phyloP scores from a whole-genome alignment of 1,284 basidiomycete species.

The Trichosporon sp. region DNA sequence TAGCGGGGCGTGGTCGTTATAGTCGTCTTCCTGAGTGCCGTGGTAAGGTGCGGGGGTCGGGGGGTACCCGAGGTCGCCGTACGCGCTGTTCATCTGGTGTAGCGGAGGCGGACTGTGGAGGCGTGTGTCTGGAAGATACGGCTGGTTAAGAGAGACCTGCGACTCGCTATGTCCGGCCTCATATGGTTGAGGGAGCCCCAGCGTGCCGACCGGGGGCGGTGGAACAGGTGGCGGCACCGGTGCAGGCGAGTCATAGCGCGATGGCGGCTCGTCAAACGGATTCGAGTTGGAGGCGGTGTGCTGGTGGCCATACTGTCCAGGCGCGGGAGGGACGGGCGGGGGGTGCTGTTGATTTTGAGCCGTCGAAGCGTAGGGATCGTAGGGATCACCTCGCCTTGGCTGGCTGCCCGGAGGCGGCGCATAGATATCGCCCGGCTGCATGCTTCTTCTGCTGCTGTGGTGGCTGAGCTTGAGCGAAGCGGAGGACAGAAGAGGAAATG shows the following conservation, averaged over 20 bases:
- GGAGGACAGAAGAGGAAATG: neutral
- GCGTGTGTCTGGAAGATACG: constrained; percentile 27
- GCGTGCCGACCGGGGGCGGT: neutral
- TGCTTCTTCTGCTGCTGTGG: neutral
- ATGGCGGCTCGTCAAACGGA: constrained; percentile 13
- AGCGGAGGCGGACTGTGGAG: constrained; percentile 38
- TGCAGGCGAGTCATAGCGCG: neutral
- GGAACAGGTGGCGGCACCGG: constrained; percentile 5
- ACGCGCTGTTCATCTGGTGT: constrained; percentile 9
- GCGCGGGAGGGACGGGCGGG: neutral
- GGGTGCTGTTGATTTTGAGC: neutral
- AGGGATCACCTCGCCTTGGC: constrained; percentile 1
- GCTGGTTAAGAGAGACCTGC: constrained; percentile 1
- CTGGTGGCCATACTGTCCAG: neutral
- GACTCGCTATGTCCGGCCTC: neutral
- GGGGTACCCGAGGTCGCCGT: neutral
- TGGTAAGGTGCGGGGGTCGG: neutral
- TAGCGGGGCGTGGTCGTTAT: constrained; percentile 38
- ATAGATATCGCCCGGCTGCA: constrained; percentile 15
- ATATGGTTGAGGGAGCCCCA: neutral
- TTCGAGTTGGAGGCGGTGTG: constrained; percentile 5
- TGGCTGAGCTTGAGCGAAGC: no score
- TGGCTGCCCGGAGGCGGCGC: constrained; percentile 7
- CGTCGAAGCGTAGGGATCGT: constrained; percentile 7
- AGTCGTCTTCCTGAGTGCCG: constrained; percentile 28